Percentiles rank a stretch among this genome's conserved stretches.
Conservation (phyloP, 116 monocot genomes). For the Iris pallida region DNA sequence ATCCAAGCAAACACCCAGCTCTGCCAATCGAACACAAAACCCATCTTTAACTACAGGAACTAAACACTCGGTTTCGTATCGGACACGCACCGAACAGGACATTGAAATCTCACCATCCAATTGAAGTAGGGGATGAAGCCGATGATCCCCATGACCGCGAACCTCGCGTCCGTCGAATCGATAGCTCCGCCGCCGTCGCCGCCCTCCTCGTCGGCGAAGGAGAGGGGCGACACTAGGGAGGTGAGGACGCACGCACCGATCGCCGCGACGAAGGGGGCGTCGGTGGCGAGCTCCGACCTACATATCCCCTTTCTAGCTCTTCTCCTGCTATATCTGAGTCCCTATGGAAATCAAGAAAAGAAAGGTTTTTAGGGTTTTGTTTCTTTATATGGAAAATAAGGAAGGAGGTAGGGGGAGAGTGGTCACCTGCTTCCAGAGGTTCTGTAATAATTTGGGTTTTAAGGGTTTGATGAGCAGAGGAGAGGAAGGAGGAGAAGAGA, state of each 20-base stretch:
- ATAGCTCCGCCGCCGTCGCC: slow-evolving; percentile 29
- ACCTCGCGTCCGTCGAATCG: slow-evolving; percentile 65
- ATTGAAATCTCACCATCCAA: slow-evolving; percentile 63
- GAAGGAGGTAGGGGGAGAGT: too few relatives aligned
- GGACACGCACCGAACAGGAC: not conserved
- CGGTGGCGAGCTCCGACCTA: slow-evolving; percentile 54
- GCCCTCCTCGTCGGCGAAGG: slow-evolving; percentile 20
- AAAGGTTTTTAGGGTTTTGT: not conserved
- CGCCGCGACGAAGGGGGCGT: slow-evolving; percentile 81
- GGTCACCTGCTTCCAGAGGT: too few relatives aligned
- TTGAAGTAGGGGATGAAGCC: slow-evolving; percentile 94
- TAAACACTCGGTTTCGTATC: not conserved
- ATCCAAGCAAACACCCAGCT: slow-evolving; percentile 98
- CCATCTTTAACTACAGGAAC: not conserved
- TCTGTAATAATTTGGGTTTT: too few relatives aligned
- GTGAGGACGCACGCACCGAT: slow-evolving; percentile 78
- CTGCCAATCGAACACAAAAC: slow-evolving; percentile 20
- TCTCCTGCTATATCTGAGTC: not conserved
- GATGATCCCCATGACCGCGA: slow-evolving; percentile 86
- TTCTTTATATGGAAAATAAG: too few relatives aligned
- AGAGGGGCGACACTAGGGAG: slow-evolving; percentile 58
- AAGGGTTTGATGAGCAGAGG: too few relatives aligned
- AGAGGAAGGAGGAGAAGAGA: too few relatives aligned
- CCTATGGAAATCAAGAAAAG: not conserved
- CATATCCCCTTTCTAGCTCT: slow-evolving; percentile 11